Conservation (phyloP, 371 early-diverging fungal genomes). For the Mortierella sp. region DNA sequence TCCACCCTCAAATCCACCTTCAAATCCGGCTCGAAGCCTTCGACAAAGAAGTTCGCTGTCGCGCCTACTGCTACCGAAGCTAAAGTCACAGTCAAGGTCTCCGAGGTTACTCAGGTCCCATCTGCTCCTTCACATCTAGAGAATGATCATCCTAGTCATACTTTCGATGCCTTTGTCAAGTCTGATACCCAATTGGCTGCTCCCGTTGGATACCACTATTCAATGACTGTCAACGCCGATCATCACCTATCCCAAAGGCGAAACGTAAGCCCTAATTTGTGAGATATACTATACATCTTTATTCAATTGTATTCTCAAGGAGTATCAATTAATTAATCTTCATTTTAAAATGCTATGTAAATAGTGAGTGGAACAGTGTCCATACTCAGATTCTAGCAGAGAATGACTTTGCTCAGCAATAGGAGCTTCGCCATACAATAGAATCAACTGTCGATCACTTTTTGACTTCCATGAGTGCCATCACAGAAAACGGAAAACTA, state of each 20-base stretch:
- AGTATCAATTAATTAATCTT: neutral
- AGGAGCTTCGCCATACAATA: slow-evolving; percentile 50
- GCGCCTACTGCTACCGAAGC: slow-evolving; percentile 9
- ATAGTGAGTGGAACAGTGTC: slow-evolving; percentile 48
- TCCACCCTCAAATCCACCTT: slow-evolving; percentile 48
- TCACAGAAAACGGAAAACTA: slow-evolving; percentile 54
- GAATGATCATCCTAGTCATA: slow-evolving; percentile 55
- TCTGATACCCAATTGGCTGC: slow-evolving; percentile 53
- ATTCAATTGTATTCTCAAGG: neutral
- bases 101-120: neutral
- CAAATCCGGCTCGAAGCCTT: slow-evolving; percentile 40
- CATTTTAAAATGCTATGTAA: too few relatives aligned
- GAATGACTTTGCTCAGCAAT: slow-evolving; percentile 45
- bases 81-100: slow-evolving; percentile 3
- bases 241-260: slow-evolving; percentile 56
- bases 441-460: slow-evolving; percentile 56
- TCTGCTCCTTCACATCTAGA: slow-evolving; percentile 36
- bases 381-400: slow-evolving; percentile 54
- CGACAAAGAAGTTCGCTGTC: slow-evolving; percentile 15
- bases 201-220: slow-evolving; percentile 39
- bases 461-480: slow-evolving; percentile 50
- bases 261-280: slow-evolving; percentile 32
- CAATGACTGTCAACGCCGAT: slow-evolving; percentile 50
- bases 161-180: slow-evolving; percentile 47
- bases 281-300: neutral